Base-by-base conservation (phyloP, 805 yeast species). In the Saccharomycopsis fermentans region DNA sequence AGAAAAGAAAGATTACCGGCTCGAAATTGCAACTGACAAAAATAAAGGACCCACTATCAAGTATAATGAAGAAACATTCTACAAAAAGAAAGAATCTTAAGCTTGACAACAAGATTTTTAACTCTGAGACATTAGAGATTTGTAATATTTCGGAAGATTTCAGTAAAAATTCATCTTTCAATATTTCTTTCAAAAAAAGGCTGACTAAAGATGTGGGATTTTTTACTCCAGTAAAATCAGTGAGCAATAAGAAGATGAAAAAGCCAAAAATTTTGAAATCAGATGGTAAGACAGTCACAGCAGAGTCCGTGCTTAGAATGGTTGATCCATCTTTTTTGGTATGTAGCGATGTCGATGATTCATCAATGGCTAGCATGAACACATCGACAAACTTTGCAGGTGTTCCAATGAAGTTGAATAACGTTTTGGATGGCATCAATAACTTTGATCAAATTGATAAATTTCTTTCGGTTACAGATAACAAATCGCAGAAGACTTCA, bases 221-320 rank as follows among this genome's bases (percentile, higher is more conserved):
- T 39, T 60, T 60, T 48, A 55, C 57, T 8, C 59, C 59, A 17
- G 29, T 48, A 17, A 57, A 57, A 27, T 14, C 51, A 17, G 37
- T 26, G 21, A 34, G 19, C 9, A 24, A 8, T 19, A 61, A 61
- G 48, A 61, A 58, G 48, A 40, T 61, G 57, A 61, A 61, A 51
- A 61, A 61, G 48, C 63, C 63, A 54, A 61, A 61, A 55, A 59
- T 61, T 27, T 56, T 61, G 17, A 61, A 61, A 36, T 59, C 62
- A 8, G 63, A 61, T 39, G 63, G 63, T 21, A 40, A 59, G 40
- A 61, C 63, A 6, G 63, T 61, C 16, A 61, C 63, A 19, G 63
- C 63, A n/a, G 63, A 61, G 40, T 61, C 63, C 1, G 62, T 61
- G 14, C 32, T 61, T 54, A 56, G 63, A 58, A 61, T 61, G 63